Base-by-base conservation (phyloP, 1,284 basidiomycete genomes). In the Ceratobasidium sp. region DNA sequence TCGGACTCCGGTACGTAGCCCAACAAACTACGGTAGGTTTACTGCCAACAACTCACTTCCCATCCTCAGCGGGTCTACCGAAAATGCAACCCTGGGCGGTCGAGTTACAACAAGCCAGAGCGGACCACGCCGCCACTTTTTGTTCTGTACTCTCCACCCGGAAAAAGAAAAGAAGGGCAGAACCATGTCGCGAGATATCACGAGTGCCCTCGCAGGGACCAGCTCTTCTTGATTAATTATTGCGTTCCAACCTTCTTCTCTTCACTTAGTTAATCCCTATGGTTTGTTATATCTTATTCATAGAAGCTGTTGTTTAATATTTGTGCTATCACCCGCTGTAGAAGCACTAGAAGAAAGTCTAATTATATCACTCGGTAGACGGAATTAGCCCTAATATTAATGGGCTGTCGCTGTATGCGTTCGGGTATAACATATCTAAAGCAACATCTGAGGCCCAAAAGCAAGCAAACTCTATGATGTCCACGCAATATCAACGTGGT, bases 51-150 rank as follows among this genome's bases (percentile, higher is more conserved):
- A 17, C 12, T 4, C 20, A 33, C 42, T 40, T 52, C 59, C 90
- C 38, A 38, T 91, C 90, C 0, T 88, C 90, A 15, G 91, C 90
- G 62, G 61, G 15, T 75, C 73, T 20, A 56, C 28, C 38, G 73
- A 65, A 26, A 66, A 75, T 50, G 9, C 57, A 13, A n/a, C 70
- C 33, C 40, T 75, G 9, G 73, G 73, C 7, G 73, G 57, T 12
- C 73, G 78, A 6, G 74, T 79, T 15, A 23, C 65, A 23, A 77
- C 62, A 0, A 88, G 90, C 61, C 87, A 88, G 17, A 86, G 88
- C 13, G 93, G 93, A 1, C 92, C 93, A 9, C 88, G 93, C 15
- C 88, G 93, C 13, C 93, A 95, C 83, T 95, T 95, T 84, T 85
- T 95, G 44, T 95, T 92, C 81, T 94, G 93, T 83, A 89, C 90